Evolutionary conservation across 768 basidiomycete genomes (phyloP), one percentile per base, ranked within the genome.

Genomic region (Mrakia blollopis): DNA sequence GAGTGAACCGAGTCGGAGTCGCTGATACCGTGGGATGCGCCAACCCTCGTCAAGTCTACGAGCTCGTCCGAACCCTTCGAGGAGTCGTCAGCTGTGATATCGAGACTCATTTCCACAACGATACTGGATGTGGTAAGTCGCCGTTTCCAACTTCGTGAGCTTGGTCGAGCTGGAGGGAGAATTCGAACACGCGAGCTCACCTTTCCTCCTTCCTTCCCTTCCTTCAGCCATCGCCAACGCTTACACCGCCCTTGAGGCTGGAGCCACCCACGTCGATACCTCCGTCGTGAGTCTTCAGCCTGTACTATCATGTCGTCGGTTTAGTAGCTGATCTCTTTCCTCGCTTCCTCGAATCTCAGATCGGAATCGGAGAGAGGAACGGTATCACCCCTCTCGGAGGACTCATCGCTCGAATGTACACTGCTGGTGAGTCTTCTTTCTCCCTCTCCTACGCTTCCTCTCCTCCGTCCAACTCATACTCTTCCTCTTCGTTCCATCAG

Each of bases 21-120:
- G 97, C 97, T 37, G 97, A 99, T 84, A 99, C 97, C 18, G 97
- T 99, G 79, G 97, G 97, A 32, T 99, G 97, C 82, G 97, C 97
- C 77, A 98, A 98, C 86, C 95, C 97, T 3, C 87, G 97, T 81
- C 97, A 99, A 83, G 97, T 98, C 7, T 99, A 99, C 84, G 97
- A 99, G 72, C 90, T 99, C 80, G 94, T 98, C 80, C 88, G 97
- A 80, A 99, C 97, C 10, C 88, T 98, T 47, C 87, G 97, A 78
- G 94, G 97, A 72, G 97, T 99, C 73, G 97, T 99, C 78, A 89
- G 87, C 70, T 98, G 97, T 84, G 97, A 99, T 83, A 99, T 99
- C 80, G 97, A 99, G 85, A 89, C 94, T 67, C 97, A 98, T 85
- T 88, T 99, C 80, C 97, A 99, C 86, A 97, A 98, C 83, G 97